Conservation (phyloP, 164 flowering plant species). For the Stephania japonica region DNA sequence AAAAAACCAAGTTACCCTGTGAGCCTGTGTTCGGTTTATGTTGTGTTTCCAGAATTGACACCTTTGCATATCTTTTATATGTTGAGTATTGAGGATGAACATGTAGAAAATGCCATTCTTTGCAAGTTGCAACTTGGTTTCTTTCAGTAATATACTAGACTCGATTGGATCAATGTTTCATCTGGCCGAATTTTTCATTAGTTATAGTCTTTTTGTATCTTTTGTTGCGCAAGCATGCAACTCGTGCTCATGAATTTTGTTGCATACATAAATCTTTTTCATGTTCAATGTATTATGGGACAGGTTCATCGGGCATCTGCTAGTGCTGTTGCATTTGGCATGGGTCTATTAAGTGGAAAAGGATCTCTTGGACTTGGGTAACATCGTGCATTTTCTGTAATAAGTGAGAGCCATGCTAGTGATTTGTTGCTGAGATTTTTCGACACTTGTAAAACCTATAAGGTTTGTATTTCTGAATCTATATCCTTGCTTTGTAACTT, state of each 20-base stretch:
- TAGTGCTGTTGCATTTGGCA: constrained; percentile 98
- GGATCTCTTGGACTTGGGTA: constrained; percentile 76
- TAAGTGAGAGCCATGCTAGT: constrained; percentile 94
- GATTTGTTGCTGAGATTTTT: constrained; percentile 77
- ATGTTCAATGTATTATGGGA: constrained; percentile 11
- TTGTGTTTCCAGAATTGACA: background rate
- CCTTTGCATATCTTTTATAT: background rate
- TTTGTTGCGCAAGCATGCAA: background rate
- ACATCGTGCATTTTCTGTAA: constrained; percentile 83
- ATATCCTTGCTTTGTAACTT: background rate
- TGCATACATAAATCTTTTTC: background rate
- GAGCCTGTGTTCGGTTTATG: no score
- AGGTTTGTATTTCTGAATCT: constrained; percentile 41
- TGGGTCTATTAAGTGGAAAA: constrained; percentile 70
- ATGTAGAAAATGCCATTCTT: background rate
- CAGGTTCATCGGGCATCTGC: constrained; percentile 96
- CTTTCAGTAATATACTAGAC: background rate
- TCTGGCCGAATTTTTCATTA: background rate
- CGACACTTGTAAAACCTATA: constrained; percentile 81
- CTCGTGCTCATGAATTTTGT: background rate
- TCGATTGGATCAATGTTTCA: background rate
- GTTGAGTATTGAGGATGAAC: background rate
- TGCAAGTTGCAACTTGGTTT: background rate
- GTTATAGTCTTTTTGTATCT: background rate
- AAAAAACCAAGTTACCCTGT: background rate